Base-by-base conservation (phyloP, 495 filamentous ascomycete species). In the Trichocladium uniseriatum region DNA sequence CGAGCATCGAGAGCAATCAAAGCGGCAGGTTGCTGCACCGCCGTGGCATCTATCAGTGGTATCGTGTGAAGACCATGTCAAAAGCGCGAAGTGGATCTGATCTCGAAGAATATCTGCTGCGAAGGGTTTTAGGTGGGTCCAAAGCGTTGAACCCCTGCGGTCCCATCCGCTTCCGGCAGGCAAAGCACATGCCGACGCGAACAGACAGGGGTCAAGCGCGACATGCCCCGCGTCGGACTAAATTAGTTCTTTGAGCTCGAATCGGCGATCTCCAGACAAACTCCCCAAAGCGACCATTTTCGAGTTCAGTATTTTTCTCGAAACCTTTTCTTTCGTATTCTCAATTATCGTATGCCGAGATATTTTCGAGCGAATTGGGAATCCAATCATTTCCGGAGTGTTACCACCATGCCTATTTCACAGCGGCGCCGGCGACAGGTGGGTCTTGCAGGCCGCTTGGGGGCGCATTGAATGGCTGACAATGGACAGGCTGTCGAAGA, bases 1-100 rank as follows among this genome's bases (percentile, higher is more conserved):
- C 43, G 56, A 77, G 67, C 75, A 78, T 77, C 41, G 34, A 28
- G 19, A 32, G 31, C 24, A 15, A 45, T 27, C 14, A 18, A 34
- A n/a, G 35, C 29, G 35, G 46, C 49, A 5, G 5, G 18, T 40
- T 38, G 34, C 34, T 31, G 40, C 40, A 44, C 40, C 40, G 35
- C 22, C 34, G 21, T 24, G 19, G 11, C 48, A 8, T 44, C 24
- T 15, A 22, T 44, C 20, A 38, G 10, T 29, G 13, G n/a, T n/a
- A 7, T 10, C 21, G 31, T 38, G 6, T 43, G 22, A n/a, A 15
- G 32, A 11, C 9, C 13, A 35, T 28, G 13, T 19, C 16, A 27
- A 32, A 32, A 28, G 11, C 20, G 24, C 22, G 22, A 44, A 32
- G 48, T 43, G 48, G 45, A 53, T 22, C 37, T 41, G 19, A n/a